Conservation (phyloP, 2,329 filamentous ascomycete genomes). For the Esteya vermicola region DNA sequence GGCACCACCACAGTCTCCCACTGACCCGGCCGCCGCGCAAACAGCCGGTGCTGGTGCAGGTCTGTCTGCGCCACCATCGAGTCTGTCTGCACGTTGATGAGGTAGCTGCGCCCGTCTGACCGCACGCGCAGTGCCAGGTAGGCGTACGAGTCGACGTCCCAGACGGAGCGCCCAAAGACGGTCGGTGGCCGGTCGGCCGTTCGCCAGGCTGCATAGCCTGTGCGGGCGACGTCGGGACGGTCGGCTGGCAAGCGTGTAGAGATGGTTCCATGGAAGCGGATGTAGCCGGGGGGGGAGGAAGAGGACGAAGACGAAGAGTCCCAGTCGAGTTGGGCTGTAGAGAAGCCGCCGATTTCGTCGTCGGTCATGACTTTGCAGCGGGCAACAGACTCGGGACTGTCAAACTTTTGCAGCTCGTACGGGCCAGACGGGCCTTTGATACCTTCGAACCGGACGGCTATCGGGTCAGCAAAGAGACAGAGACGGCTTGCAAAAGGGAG, state of each 20-base stretch:
- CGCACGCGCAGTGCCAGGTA: constrained; percentile 82
- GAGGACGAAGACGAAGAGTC: constrained; percentile 17
- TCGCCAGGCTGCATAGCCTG: constrained; percentile 81
- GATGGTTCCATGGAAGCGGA: constrained; percentile 75
- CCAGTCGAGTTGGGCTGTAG: constrained; percentile 57
- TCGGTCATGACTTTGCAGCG: constrained; percentile 73
- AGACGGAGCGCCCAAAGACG: constrained; percentile 72
- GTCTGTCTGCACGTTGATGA: constrained; percentile 92
- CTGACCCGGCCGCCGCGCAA: constrained; percentile 60
- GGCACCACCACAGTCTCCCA: constrained; percentile 95
- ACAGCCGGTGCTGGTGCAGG: constrained; percentile 85
- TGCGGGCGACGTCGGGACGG: constrained; percentile 58
- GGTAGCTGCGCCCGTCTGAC: constrained; percentile 82
- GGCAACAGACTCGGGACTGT: constrained; percentile 27
- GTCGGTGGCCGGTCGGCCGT: constrained; percentile 65
- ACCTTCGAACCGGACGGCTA: constrained; percentile 56
- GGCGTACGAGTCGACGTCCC: constrained; percentile 80
- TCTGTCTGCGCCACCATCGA: constrained; percentile 78
- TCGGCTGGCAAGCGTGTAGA: constrained; percentile 70
- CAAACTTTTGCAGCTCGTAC: constrained; percentile 51
- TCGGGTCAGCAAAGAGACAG: neutral
- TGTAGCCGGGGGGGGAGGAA: constrained; percentile 35
- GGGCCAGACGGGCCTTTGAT: constrained; percentile 51
- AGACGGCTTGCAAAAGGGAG: too few relatives aligned
- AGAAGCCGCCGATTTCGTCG: constrained; percentile 73